Base-by-base conservation (phyloP, 2,329 filamentous ascomycete species). In the Calonectria multiphialidica region DNA sequence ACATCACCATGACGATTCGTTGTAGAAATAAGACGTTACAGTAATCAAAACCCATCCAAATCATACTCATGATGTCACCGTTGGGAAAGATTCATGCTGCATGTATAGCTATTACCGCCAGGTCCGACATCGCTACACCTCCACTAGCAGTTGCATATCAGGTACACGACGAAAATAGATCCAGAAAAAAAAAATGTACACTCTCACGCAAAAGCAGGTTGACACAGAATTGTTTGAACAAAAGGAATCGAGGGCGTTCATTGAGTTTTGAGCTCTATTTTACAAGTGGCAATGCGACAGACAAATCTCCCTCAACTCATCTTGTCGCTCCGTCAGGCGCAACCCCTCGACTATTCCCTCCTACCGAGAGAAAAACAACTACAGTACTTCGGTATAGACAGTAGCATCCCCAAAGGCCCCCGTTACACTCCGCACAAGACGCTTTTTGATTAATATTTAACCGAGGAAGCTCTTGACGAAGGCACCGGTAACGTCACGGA, bases 381-480 rank as follows among this genome's bases (percentile, higher is more conserved):
- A 84, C 76, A 81, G 78, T 78, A 81, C 78, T 81, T 83, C 82
- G 83, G 84, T 87, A 88, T 88, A 87, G 84, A 88, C 85, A 87
- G 83, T 80, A 81, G 79, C 80, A 82, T 84, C 83, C 82, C 78
- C 76, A 78, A 79, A 77, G 76, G 77, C 75, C 77, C 78, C 78
- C 72, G 80, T 79, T 81, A 79, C 79, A 79, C 78, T 77, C 77
- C 75, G 74, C 76, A 76, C 74, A 76, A 77, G 76, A 76, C 80
- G 78, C 75, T 76, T 75, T 75, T 75, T 77, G 75, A 72, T 77
- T 77, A 76, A 75, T 69, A 79, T 82, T 90, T 90, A 91, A 83
- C 85, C 85, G 76, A 87, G 81, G 92, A 98, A 98, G 92, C 92
- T 95, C 94, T 98, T 97, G 90, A 95, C 97, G 92, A 98, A 98